Conservation (phyloP, 1,284 basidiomycete species). For the Ceratobasidium sp. region DNA sequence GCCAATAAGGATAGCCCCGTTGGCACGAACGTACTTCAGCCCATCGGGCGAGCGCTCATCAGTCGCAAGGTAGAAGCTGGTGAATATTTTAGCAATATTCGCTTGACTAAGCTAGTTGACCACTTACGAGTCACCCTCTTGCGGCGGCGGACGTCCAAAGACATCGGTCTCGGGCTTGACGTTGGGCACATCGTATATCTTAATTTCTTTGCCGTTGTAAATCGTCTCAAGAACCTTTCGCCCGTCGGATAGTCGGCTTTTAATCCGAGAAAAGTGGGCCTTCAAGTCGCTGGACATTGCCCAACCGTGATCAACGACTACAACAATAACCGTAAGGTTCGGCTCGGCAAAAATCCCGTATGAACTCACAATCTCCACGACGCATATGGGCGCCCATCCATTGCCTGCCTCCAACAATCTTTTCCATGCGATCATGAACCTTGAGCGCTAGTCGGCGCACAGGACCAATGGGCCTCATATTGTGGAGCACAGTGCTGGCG, state of each 20-base stretch:
- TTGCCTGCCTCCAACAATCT: conserved; percentile 56
- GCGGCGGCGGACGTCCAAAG: conserved; percentile 49
- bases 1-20: conserved; percentile 60
- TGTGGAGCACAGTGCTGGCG: conserved; percentile 57
- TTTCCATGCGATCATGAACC: conserved; percentile 57
- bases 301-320: conserved; percentile 58
- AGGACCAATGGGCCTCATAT: conserved; percentile 55
- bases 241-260: conserved; percentile 56
- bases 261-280: conserved; percentile 59
- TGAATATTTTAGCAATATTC: background rate
- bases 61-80: conserved; percentile 64
- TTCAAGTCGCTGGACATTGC: conserved; percentile 57
- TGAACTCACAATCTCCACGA: conserved; percentile 60
- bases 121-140: conserved; percentile 53
- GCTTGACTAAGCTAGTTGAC: background rate
- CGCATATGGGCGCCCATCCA: conserved; percentile 66
- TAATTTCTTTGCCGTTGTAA: conserved; percentile 42
- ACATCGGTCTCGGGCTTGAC: conserved; percentile 49
- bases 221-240: conserved; percentile 53
- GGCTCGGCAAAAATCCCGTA: background rate
- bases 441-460: conserved; percentile 56
- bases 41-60: conserved; percentile 60
- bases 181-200: conserved; percentile 50
- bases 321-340: background rate
- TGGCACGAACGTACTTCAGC: conserved; percentile 56